phyloP scores from a whole-genome alignment of 768 basidiomycete species.

The Xerocomellus dryophilus region DNA sequence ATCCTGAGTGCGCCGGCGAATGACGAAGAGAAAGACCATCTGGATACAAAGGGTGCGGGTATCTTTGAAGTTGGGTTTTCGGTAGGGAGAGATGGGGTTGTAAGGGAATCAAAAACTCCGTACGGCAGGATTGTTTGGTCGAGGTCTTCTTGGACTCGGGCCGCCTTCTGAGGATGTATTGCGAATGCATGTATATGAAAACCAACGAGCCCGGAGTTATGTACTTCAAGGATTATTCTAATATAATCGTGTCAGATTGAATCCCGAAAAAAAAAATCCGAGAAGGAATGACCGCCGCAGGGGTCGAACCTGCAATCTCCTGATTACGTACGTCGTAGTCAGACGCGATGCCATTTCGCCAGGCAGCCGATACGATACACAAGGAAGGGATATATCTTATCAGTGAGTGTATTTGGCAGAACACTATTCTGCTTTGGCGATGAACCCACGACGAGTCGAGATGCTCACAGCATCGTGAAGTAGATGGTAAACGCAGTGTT shows the following conservation, averaged over 20 bases:
- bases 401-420: no score
- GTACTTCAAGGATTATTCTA: background rate
- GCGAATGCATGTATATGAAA: no score
- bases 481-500: no score
- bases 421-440: background rate
- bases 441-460: no score
- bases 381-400: rapidly evolving
- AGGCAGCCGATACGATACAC: slow-evolving; percentile 54
- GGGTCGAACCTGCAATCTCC: slow-evolving; percentile 93
- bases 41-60: slow-evolving; percentile 31
- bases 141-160: slow-evolving; percentile 2
- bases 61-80: slow-evolving; percentile 56
- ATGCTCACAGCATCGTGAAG: background rate
- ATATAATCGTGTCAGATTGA: background rate
- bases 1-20: slow-evolving; percentile 37
- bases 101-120: slow-evolving; percentile 40
- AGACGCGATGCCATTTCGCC: slow-evolving; percentile 95
- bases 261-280: background rate
- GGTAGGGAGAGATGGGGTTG: slow-evolving; percentile 32
- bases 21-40: slow-evolving; percentile 35
- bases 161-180: background rate
- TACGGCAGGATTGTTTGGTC: slow-evolving; percentile 51
- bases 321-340: slow-evolving; percentile 73
- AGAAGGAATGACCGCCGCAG: slow-evolving; percentile 39
- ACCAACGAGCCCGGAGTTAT: background rate